Conservation (phyloP, 768 basidiomycete genomes). For the Rossbeevera mucosa region DNA sequence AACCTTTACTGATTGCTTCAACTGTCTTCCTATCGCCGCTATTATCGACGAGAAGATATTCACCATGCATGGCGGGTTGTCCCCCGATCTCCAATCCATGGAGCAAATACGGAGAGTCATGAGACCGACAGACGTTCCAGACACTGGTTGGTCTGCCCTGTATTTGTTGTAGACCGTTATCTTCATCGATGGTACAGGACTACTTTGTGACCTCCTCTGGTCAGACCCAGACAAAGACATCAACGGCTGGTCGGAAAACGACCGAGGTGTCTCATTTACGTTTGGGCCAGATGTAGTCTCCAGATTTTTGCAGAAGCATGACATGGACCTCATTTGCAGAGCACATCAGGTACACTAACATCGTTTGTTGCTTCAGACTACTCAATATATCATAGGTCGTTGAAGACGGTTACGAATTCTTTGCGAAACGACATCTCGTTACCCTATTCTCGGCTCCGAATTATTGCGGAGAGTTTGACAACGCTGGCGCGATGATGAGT, state of each 20-base stretch:
- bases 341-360: conserved; percentile 79
- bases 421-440: conserved; percentile 94
- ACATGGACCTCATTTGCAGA: conserved; percentile 98
- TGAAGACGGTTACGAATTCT: conserved; percentile 99
- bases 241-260: conserved; percentile 99
- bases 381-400: conserved; percentile 61
- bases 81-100: conserved; percentile 97
- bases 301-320: conserved; percentile 97
- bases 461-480: conserved; percentile 96
- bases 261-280: conserved; percentile 97
- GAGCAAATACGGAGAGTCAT: conserved; percentile 99
- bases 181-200: conserved; percentile 44
- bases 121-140: conserved; percentile 98
- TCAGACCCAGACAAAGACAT: conserved; percentile 99
- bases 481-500: conserved; percentile 99
- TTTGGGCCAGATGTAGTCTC: conserved; percentile 98
- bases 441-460: conserved; percentile 96
- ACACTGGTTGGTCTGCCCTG: conserved; percentile 65
- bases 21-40: conserved; percentile 97
- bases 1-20: conserved; percentile 99
- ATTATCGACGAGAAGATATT: conserved; percentile 99
- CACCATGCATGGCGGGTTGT: conserved; percentile 98
- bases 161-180: not conserved
- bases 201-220: conserved; percentile 96
- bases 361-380: conserved; percentile 1